Conservation (phyloP, 768 basidiomycete species). For the Chlorophyllum brunneum region DNA sequence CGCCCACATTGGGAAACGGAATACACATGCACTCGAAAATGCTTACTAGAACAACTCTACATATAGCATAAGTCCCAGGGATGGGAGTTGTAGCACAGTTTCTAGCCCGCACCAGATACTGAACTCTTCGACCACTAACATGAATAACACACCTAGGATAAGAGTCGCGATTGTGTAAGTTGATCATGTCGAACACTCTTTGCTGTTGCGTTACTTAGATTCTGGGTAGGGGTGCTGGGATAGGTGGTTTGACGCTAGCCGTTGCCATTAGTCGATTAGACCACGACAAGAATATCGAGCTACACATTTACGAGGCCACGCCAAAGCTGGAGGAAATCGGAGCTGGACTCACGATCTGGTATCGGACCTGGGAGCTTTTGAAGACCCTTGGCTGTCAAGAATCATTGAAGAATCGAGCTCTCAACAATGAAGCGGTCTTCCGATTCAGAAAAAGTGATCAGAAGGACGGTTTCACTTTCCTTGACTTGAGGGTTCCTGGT, state of each 20-base stretch:
- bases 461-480: conserved; percentile 21
- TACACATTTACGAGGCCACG: conserved; percentile 40
- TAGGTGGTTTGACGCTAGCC: conserved; percentile 26
- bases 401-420: conserved; percentile 6
- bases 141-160: neutral
- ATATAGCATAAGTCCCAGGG: too few species aligned
- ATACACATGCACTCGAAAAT: too few species aligned
- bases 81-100: neutral
- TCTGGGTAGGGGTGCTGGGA: conserved; percentile 25
- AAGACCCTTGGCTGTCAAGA: conserved; percentile 19
- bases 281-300: conserved; percentile 21
- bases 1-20: too few species aligned
- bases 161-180: conserved; percentile 9
- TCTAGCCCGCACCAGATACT: neutral
- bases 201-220: neutral
- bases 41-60: too few species aligned
- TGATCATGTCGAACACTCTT: neutral
- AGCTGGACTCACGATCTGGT: conserved; percentile 33
- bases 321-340: conserved; percentile 32
- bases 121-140: neutral
- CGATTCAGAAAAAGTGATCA: conserved; percentile 31
- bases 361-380: conserved; percentile 26
- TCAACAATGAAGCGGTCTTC: conserved; percentile 17
- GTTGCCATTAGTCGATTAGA: conserved; percentile 21
- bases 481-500: conserved; percentile 26